Conservation (phyloP, 2,329 filamentous ascomycete species). For the Phialophora verrucosa region DNA sequence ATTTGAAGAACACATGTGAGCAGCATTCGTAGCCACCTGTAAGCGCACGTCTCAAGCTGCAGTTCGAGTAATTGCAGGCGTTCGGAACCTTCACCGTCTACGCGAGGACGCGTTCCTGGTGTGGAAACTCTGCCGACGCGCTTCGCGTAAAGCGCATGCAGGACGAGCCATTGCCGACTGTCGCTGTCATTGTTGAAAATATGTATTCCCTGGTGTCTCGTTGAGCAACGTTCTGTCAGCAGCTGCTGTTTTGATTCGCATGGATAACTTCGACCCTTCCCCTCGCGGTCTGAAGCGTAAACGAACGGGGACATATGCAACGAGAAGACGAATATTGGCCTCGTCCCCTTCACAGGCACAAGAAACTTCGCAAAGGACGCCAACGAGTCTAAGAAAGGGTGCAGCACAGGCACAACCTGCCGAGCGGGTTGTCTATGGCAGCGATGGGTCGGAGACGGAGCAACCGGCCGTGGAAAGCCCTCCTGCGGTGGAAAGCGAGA, state of each 20-base stretch:
- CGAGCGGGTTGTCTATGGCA: background rate
- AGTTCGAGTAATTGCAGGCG: background rate
- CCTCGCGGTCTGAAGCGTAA: conserved; percentile 36
- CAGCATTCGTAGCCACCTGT: background rate
- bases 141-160: conserved; percentile 26
- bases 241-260: background rate
- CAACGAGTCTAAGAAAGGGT: background rate
- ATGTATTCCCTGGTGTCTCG: background rate
- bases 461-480: background rate
- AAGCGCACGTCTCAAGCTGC: background rate
- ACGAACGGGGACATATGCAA: conserved; percentile 35
- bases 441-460: background rate
- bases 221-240: background rate
- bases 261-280: conserved; percentile 31
- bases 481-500: background rate
- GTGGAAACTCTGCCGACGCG: conserved; percentile 33
- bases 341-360: conserved; percentile 4
- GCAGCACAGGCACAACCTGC: background rate
- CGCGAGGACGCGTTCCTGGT: background rate
- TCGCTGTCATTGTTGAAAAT: background rate
- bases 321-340: conserved; percentile 29
- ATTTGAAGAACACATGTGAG: background rate
- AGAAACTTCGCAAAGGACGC: background rate
- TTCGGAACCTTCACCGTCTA: background rate
- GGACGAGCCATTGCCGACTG: conserved; percentile 1